A percentile compares a stretch with the other conserved stretches of the same genome.
phyloP scores from a whole-genome alignment of 257 asterid genomes.

The Solanum piurae region DNA sequence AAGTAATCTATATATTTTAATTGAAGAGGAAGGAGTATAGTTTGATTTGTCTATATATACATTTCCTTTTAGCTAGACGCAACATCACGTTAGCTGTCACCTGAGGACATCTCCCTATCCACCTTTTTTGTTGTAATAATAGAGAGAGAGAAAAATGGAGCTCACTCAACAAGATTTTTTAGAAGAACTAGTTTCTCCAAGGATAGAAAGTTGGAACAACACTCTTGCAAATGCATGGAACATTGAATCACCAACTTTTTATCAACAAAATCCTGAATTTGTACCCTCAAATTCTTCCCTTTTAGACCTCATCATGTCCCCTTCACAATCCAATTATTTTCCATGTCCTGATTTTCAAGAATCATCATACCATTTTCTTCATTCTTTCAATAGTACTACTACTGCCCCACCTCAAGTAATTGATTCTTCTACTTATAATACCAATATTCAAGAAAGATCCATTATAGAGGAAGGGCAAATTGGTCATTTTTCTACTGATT shows the following conservation, averaged over 20 bases:
- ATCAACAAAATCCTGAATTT: slow-evolving; percentile 34
- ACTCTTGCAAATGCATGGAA: slow-evolving; percentile 32
- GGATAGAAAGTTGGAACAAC: slow-evolving; percentile 26
- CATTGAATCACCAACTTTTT: slow-evolving; percentile 12
- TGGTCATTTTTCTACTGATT: not conserved
- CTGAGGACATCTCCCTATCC: too few species aligned
- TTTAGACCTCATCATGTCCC: slow-evolving; percentile 26
- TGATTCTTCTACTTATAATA: slow-evolving; percentile 18
- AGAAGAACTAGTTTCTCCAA: slow-evolving; percentile 51
- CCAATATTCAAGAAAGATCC: not conserved
- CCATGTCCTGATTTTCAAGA: slow-evolving; percentile 35
- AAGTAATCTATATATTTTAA: not conserved
- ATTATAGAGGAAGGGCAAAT: not conserved
- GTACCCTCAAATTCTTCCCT: slow-evolving; percentile 30
- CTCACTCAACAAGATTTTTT: slow-evolving; percentile 27
- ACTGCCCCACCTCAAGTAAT: slow-evolving; percentile 11
- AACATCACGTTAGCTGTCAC: not conserved
- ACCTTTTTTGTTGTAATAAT: not conserved
- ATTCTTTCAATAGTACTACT: slow-evolving; percentile 3
- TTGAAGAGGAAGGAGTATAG: not conserved
- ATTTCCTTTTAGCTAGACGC: slow-evolving; percentile 7
- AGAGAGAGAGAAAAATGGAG: slow-evolving; percentile 37
- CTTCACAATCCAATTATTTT: slow-evolving; percentile 12
- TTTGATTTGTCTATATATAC: not conserved
- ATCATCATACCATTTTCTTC: slow-evolving; percentile 41